Evolutionary conservation across 495 filamentous ascomycete genomes (phyloP).

Genomic region (Xylaria castorea): DNA sequence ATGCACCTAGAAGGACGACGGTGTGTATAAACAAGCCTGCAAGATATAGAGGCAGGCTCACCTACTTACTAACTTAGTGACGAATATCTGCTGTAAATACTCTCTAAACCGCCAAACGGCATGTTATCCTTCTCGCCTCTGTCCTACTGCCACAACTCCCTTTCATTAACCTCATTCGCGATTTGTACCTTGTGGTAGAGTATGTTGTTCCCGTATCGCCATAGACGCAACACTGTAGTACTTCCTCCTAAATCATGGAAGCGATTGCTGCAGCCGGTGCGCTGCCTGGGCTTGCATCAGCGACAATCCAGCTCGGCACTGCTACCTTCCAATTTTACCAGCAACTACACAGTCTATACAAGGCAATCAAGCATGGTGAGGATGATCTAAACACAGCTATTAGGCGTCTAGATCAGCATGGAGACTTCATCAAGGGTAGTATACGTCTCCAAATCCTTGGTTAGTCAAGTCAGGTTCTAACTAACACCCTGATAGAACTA

Average conservation of each 20-base stretch:
- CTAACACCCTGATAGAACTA: neutral
- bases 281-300: conserved; percentile 13
- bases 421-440: conserved; percentile 14
- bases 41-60: neutral
- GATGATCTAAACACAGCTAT: neutral
- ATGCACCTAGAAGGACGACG: neutral
- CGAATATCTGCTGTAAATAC: neutral
- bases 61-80: too few relatives aligned
- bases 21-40: neutral
- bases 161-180: neutral
- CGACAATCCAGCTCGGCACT: conserved; percentile 14
- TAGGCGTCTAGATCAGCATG: conserved; percentile 8
- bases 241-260: neutral
- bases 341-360: conserved; percentile 11
- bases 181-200: too few relatives aligned
- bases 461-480: neutral
- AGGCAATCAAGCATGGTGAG: conserved; percentile 16
- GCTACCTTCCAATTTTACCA: conserved; percentile 18
- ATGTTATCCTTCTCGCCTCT: neutral
- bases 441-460: neutral
- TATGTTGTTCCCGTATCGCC: too few relatives aligned
- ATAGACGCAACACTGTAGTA: too few relatives aligned
- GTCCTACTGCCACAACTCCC: neutral
- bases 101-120: neutral
- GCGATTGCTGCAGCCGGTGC: conserved; percentile 18